phyloP scores from a whole-genome alignment of 139 green algal genomes.

The Coccomyxa sp. region DNA sequence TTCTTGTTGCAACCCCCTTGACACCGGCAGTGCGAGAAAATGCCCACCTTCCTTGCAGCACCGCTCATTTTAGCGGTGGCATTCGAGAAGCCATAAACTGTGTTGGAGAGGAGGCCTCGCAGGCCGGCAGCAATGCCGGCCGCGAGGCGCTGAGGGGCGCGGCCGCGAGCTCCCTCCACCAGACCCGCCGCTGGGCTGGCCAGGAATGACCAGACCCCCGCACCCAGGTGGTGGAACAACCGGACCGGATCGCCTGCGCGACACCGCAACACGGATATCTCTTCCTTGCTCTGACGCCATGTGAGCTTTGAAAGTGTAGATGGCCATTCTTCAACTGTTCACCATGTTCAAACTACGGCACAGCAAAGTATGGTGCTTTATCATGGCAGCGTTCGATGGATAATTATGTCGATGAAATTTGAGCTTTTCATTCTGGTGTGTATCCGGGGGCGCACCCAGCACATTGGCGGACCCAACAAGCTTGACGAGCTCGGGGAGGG shows the following conservation, averaged over 20 bases:
- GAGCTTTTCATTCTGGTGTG: no score
- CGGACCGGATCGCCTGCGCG: conserved; percentile 35
- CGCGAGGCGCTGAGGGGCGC: background rate
- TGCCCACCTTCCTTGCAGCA: background rate
- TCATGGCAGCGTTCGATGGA: no score
- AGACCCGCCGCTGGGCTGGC: conserved; percentile 32
- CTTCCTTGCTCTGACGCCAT: no score
- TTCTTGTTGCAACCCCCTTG: no score
- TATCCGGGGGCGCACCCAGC: conserved; percentile 18
- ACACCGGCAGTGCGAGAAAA: no score
- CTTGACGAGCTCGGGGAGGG: conserved; percentile 59
- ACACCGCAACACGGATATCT: no score
- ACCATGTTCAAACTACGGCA: no score
- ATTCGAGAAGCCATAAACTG: conserved; percentile 43
- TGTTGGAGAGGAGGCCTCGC: conserved; percentile 30
- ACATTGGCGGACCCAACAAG: conserved; percentile 40
- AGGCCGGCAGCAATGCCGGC: conserved; percentile 26
- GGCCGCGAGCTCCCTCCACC: conserved; percentile 29
- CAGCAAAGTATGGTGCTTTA: no score
- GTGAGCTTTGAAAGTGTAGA: no score
- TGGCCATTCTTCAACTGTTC: no score
- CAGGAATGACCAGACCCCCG: conserved; percentile 49
- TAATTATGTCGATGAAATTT: no score
- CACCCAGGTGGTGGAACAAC: conserved; percentile 46
- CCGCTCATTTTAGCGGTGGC: conserved; percentile 34